These are phyloP conservation scores for Chiua virens DNA, from an alignment of 768 basidiomycete genomes.

Conservation along the genomic window DNA sequence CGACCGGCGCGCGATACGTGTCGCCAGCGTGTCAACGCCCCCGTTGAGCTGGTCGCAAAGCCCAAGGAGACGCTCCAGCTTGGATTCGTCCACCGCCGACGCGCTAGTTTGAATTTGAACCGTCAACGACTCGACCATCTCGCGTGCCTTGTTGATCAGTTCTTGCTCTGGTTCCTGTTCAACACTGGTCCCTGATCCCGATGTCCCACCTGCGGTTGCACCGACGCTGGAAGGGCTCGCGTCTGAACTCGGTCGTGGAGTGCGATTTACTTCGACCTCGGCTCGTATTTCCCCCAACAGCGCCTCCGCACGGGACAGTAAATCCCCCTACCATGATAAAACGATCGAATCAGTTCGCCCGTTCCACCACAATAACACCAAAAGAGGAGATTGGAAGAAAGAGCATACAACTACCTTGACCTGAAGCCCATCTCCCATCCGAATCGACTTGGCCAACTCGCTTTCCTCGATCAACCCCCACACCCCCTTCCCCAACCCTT, in stretches of 20 bases:
- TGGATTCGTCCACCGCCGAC: constrained; percentile 51
- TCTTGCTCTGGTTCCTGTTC: constrained; percentile 37
- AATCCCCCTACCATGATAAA: constrained; percentile 2
- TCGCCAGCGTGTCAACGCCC: constrained; percentile 49
- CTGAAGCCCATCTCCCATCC: constrained; percentile 38
- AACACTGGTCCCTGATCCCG: neutral
- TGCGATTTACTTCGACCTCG: neutral
- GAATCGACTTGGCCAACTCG: constrained; percentile 71
- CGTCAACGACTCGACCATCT: constrained; percentile 52
- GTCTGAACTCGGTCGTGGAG: neutral
- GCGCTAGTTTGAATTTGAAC: constrained; percentile 45
- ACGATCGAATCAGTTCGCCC: neutral
- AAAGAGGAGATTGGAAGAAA: constrained; percentile 3
- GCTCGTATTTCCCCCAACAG: constrained; percentile 41
- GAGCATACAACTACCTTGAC: constrained; percentile 49
- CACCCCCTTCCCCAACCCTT: constrained; percentile 65
- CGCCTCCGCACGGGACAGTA: constrained; percentile 38
- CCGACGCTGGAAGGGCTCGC: neutral
- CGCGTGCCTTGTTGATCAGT: constrained; percentile 49
- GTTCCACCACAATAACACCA: neutral
- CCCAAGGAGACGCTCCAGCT: constrained; percentile 64
- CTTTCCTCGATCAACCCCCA: constrained; percentile 89
- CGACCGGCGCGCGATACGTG: constrained; percentile 39
- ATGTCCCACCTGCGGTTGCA: neutral
- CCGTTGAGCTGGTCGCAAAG: constrained; percentile 72